Evolutionary conservation across 2,329 filamentous ascomycete genomes (phyloP).

Genomic region (Verticillium isaacii): DNA sequence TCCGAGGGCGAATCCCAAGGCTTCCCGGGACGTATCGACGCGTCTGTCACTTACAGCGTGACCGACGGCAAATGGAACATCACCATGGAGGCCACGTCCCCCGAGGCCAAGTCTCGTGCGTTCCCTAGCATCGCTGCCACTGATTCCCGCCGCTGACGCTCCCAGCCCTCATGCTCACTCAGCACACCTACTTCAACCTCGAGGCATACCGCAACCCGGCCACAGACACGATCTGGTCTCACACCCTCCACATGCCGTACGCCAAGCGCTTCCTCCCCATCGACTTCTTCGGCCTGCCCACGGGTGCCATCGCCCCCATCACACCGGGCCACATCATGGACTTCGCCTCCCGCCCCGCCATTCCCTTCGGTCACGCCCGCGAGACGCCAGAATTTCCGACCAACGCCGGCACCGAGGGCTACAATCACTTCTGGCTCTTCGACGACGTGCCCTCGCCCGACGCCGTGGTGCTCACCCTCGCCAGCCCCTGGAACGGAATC

Average conservation of each 20-base stretch:
- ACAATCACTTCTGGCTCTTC: conserved; percentile 57
- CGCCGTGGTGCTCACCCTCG: conserved; percentile 47
- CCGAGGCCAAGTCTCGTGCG: conserved; percentile 39
- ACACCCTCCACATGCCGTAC: conserved; percentile 60
- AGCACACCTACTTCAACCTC: conserved; percentile 66
- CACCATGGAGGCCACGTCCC: conserved; percentile 53
- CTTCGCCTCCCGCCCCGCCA: conserved; percentile 58
- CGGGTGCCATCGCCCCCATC: conserved; percentile 55
- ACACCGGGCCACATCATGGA: conserved; percentile 49
- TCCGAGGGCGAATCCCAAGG: conserved; percentile 51
- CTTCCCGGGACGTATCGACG: conserved; percentile 57
- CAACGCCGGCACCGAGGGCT: conserved; percentile 62
- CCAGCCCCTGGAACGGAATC: conserved; percentile 62
- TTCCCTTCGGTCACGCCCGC: conserved; percentile 57
- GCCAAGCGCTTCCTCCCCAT: conserved; percentile 52
- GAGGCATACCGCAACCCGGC: conserved; percentile 58
- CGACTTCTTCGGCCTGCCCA: conserved; percentile 54
- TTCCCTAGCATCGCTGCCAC: conserved; percentile 2
- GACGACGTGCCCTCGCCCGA: conserved; percentile 30
- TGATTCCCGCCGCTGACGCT: not conserved
- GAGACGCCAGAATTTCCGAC: conserved; percentile 49
- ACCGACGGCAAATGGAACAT: conserved; percentile 52
- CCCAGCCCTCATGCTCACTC: conserved; percentile 55
- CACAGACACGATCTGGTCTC: conserved; percentile 52
- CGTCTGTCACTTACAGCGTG: conserved; percentile 59